Evolutionary conservation across 306 rosid species (phyloP).

Genomic region (Acacia confusa): DNA sequence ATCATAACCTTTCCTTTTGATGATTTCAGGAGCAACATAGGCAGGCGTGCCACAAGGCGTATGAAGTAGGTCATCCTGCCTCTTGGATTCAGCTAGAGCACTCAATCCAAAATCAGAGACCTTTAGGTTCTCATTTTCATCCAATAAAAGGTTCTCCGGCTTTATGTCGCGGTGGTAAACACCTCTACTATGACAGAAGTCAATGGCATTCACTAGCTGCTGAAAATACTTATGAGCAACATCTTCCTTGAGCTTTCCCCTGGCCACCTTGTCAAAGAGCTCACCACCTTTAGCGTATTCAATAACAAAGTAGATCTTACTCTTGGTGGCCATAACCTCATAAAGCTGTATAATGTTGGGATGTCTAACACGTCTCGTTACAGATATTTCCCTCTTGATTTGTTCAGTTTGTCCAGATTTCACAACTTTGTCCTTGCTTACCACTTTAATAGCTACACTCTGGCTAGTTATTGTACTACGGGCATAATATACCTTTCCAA

Average conservation of each 20-base stretch:
- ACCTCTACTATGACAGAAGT: slow-evolving; percentile 64
- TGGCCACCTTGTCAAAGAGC: slow-evolving; percentile 43
- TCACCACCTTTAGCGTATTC: slow-evolving; percentile 64
- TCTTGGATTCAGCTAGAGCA: slow-evolving; percentile 45
- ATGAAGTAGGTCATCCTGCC: slow-evolving; percentile 45
- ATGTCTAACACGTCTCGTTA: slow-evolving; percentile 49
- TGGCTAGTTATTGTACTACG: slow-evolving; percentile 38
- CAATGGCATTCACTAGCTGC: slow-evolving; percentile 55
- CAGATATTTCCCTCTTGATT: slow-evolving; percentile 46
- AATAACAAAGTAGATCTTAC: slow-evolving; percentile 50
- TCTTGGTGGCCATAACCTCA: slow-evolving; percentile 57
- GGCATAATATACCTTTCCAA: slow-evolving; percentile 59
- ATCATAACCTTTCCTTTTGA: slow-evolving; percentile 52
- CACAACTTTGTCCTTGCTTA: slow-evolving; percentile 45
- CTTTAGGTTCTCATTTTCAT: slow-evolving; percentile 52
- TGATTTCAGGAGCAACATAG: slow-evolving; percentile 61
- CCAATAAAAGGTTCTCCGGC: slow-evolving; percentile 57
- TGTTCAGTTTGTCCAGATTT: slow-evolving; percentile 37
- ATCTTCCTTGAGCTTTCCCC: slow-evolving; percentile 54
- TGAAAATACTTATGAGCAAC: slow-evolving; percentile 45
- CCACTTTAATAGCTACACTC: slow-evolving; percentile 53
- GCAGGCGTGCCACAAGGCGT: slow-evolving; percentile 62
- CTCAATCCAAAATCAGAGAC: slow-evolving; percentile 62
- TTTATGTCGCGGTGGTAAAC: slow-evolving; percentile 63
- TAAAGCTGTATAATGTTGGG: slow-evolving; percentile 51